Base-by-base conservation (phyloP, 495 filamentous ascomycete genomes). In the Hypoxylon crocopeplum region DNA sequence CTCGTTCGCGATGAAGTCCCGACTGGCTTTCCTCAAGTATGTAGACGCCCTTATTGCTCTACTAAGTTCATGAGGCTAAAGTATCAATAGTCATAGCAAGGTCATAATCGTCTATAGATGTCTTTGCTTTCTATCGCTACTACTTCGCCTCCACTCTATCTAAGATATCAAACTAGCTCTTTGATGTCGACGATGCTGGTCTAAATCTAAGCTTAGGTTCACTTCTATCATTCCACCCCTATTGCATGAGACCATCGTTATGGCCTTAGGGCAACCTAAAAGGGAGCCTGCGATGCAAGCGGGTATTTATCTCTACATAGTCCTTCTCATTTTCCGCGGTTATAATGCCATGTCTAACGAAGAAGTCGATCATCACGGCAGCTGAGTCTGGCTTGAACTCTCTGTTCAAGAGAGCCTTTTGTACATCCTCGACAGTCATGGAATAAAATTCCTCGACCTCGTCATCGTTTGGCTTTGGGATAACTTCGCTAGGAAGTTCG, bases 371-470 rank as follows among this genome's bases (percentile, higher is more conserved):
- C 38, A 82, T 49, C 25, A 82, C 78, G 4, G 77, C 57, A 8
- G 74, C 79, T 52, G 76, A 75, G 55, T 80, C 81, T 1, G 77
- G 72, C 66, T 84, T 86, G 66, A 87, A 87, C 67, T 82, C 75
- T 11, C 72, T 68, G 1, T 50, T 49, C 21, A 64, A 30, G 49
- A 87, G 57, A 0, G 75, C 76, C 16, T 48, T 50, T 41, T 71
- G 67, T 1, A 86, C 74, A 19, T 85, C 73, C 0, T 75, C 75
- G 1, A 83, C 62, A 5, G 48, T 60, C 79, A 79, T 80, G 22
- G 80, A 60, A 8, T 61, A 64, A 58, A 86, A 83, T 19, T 69
- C 66, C 41, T 79, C 73, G 3, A 83, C 82, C 54, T 87, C 85
- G 11, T 74, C 74, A 51, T 86, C 82, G 7, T 69, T 66, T 2